Conservation (phyloP, 2,329 filamentous ascomycete genomes). For the Colletotrichum costaricense region DNA sequence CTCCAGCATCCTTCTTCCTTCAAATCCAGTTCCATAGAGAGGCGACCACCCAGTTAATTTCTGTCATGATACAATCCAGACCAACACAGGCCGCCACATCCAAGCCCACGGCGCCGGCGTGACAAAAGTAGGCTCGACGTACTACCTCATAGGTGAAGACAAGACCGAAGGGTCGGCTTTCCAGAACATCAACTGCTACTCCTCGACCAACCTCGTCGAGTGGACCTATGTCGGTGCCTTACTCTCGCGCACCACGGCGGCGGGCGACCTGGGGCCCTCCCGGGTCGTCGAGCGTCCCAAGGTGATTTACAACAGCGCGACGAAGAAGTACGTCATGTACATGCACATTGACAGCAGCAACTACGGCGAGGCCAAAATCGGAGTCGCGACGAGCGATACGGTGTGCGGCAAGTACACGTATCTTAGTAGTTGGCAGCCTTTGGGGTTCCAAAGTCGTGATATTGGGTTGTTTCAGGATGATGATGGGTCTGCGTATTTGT, state of each 20-base stretch:
- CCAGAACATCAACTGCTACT: conserved; percentile 76
- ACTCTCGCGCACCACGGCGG: conserved; percentile 59
- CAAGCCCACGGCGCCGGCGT: conserved; percentile 76
- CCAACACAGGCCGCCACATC: conserved; percentile 64
- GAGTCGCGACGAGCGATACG: conserved; percentile 68
- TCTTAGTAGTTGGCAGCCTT: conserved; percentile 47
- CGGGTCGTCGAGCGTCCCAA: conserved; percentile 76
- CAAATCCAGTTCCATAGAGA: not conserved
- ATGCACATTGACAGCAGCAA: conserved; percentile 73
- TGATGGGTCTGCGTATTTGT: conserved; percentile 68
- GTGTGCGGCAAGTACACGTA: conserved; percentile 70
- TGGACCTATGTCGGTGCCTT: conserved; percentile 73
- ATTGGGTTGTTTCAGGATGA: conserved; percentile 72
- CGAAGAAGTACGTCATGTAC: conserved; percentile 73
- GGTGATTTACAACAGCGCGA: conserved; percentile 73
- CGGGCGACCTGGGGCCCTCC: conserved; percentile 69
- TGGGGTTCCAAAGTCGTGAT: conserved; percentile 55
- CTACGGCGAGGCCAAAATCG: conserved; percentile 73
- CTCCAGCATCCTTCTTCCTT: not conserved
- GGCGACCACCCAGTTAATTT: not conserved
- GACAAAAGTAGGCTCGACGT: conserved; percentile 62
- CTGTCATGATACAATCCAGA: conserved; percentile 38
- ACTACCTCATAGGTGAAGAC: conserved; percentile 78
- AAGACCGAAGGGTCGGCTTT: conserved; percentile 72
- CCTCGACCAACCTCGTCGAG: conserved; percentile 70